Evolutionary conservation across 2,329 filamentous ascomycete genomes (phyloP).

Genomic region (Aspergillus sp.): DNA sequence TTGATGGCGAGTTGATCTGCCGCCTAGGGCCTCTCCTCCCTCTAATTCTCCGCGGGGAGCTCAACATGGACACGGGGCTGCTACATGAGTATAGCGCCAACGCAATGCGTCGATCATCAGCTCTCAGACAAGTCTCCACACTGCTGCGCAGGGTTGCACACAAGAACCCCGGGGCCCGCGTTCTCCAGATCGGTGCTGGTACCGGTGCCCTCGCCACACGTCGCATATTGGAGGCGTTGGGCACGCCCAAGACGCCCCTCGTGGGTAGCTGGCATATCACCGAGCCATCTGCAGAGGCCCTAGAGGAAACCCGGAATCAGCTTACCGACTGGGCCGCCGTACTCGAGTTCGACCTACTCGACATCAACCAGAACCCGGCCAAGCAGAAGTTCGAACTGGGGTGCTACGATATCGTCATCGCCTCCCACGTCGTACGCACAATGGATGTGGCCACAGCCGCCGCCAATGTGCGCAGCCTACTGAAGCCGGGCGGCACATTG

Average conservation of each 20-base stretch:
- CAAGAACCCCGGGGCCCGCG: constrained; percentile 10
- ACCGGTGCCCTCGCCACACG: constrained; percentile 5
- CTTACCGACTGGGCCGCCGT: constrained; percentile 6
- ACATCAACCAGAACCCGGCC: constrained; percentile 15
- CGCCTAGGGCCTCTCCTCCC: too few relatives aligned
- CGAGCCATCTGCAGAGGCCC: constrained; percentile 13
- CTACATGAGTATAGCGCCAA: too few relatives aligned
- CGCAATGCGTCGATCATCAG: too few relatives aligned
- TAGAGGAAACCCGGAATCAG: constrained; percentile 4
- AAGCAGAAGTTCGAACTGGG: constrained; percentile 14
- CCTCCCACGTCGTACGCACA: constrained; percentile 12
- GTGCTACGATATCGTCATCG: constrained; percentile 17
- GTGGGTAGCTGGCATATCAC: constrained; percentile 11
- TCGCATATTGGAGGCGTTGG: background rate
- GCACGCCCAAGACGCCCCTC: background rate
- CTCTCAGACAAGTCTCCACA: too few relatives aligned
- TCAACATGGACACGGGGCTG: too few relatives aligned
- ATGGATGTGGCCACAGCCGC: constrained; percentile 7
- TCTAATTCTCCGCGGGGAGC: too few relatives aligned
- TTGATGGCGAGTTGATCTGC: too few relatives aligned
- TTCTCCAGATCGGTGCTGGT: constrained; percentile 15
- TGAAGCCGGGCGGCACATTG: too few relatives aligned
- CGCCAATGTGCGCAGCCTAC: constrained; percentile 8
- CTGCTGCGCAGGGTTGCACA: constrained; percentile 11
- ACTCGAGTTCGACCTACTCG: constrained; percentile 9